phyloP scores from a whole-genome alignment of 768 basidiomycete species.

The Rubroboletus satanas region DNA sequence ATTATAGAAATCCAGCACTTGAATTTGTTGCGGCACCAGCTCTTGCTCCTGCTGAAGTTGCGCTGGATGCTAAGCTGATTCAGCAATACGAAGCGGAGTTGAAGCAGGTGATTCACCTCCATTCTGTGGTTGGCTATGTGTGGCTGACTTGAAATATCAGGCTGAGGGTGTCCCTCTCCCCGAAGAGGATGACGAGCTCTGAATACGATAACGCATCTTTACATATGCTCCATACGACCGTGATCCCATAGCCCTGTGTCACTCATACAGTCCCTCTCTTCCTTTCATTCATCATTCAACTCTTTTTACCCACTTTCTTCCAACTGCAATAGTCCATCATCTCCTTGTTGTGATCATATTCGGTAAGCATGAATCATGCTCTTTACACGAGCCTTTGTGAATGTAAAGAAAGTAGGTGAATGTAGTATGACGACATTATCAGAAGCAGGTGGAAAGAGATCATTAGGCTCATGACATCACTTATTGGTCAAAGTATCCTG shows the following conservation, averaged over 20 bases:
- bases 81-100: constrained; percentile 76
- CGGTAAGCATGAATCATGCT: constrained; percentile 20
- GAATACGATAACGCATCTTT: constrained; percentile 26
- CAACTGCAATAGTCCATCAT: constrained; percentile 24
- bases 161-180: constrained; percentile 93
- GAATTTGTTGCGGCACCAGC: constrained; percentile 98
- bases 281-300: constrained; percentile 17
- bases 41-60: constrained; percentile 89
- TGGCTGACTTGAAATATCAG: constrained; percentile 35
- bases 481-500: not conserved
- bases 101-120: constrained; percentile 45
- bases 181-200: constrained; percentile 93
- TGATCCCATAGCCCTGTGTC: constrained; percentile 20
- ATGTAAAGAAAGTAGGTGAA: constrained; percentile 5
- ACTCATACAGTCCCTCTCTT: constrained; percentile 14
- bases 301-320: constrained; percentile 20
- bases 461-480: not conserved
- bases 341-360: constrained; percentile 23
- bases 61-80: constrained; percentile 77
- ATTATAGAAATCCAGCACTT: constrained; percentile 68
- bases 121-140: not conserved
- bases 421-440: not conserved
- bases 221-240: constrained; percentile 19
- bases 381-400: not conserved
- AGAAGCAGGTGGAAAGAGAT: not conserved